phyloP scores from a whole-genome alignment of 305 asterid species.

The Caryopteris hybrid region DNA sequence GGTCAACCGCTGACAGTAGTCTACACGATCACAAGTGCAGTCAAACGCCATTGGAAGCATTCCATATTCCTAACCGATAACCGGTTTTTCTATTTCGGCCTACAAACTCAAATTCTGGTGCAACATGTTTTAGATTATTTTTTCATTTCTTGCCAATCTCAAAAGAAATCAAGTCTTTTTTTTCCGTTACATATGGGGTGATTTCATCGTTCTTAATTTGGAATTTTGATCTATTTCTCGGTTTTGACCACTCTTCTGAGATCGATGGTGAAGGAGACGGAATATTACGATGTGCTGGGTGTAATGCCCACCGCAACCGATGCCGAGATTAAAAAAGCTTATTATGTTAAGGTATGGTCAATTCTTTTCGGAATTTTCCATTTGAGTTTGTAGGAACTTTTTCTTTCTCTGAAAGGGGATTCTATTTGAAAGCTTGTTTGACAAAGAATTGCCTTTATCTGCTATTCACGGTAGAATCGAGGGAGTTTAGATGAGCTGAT shows the following conservation, averaged over 20 bases:
- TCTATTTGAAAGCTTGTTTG: neutral
- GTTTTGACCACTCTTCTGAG: no score
- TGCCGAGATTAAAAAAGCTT: constrained; percentile 82
- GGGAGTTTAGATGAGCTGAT: neutral
- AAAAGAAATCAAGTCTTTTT: no score
- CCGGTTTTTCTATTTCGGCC: neutral
- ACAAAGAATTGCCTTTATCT: neutral
- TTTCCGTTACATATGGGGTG: no score
- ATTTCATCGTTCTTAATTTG: no score
- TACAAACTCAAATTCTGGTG: no score
- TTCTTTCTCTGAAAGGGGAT: no score
- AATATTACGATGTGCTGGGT: constrained; percentile 83
- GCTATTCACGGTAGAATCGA: neutral
- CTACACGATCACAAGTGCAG: neutral
- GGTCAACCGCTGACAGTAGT: neutral
- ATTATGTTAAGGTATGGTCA: constrained; percentile 84
- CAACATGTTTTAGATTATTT: no score
- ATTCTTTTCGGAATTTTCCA: neutral
- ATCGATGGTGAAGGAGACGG: constrained; percentile 96
- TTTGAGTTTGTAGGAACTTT: neutral
- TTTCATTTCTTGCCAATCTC: no score
- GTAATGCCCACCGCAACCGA: constrained; percentile 86
- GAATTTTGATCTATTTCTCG: no score
- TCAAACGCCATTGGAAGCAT: neutral
- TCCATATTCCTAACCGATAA: neutral